Percentiles rank a stretch among this genome's conserved stretches.
Conservation (phyloP, 306 rosid species). For the Pyrus pyrifolia region DNA sequence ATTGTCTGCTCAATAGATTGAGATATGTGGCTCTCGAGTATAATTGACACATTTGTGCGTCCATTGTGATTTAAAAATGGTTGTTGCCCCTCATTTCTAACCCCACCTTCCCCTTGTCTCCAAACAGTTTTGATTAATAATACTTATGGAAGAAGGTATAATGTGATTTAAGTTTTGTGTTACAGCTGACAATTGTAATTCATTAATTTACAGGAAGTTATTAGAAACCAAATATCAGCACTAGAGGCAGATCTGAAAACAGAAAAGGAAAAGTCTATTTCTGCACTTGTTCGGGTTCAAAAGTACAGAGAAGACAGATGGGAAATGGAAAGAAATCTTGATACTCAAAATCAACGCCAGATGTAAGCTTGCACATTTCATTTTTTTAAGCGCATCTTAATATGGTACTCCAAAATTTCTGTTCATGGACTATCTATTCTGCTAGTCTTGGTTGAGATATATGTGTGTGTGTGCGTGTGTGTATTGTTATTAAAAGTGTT, state of each 20-base stretch:
- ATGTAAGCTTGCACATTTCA: conserved; percentile 46
- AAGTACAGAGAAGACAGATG: conserved; percentile 68
- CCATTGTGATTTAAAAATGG: neutral
- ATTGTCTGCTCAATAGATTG: neutral
- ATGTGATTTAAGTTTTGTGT: neutral
- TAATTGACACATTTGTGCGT: neutral
- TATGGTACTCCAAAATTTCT: neutral
- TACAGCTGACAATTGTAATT: neutral
- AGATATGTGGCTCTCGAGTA: neutral
- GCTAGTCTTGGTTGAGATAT: neutral
- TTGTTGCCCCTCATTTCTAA: neutral
- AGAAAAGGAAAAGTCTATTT: conserved; percentile 47
- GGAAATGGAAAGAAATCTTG: conserved; percentile 69
- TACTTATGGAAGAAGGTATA: neutral
- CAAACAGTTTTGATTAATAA: neutral
- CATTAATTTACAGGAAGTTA: conserved; percentile 56
- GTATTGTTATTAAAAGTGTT: neutral
- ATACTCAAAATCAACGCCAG: conserved; percentile 69
- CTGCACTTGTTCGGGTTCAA: conserved; percentile 51
- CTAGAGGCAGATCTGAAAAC: conserved; percentile 50
- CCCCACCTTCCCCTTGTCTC: neutral
- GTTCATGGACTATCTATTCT: neutral
- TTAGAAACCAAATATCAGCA: conserved; percentile 57
- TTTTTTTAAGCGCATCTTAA: neutral
- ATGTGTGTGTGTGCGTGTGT: neutral